Evolutionary conservation across 2,329 filamentous ascomycete genomes (phyloP).

Genomic region (Trichoderma aggressivum): DNA sequence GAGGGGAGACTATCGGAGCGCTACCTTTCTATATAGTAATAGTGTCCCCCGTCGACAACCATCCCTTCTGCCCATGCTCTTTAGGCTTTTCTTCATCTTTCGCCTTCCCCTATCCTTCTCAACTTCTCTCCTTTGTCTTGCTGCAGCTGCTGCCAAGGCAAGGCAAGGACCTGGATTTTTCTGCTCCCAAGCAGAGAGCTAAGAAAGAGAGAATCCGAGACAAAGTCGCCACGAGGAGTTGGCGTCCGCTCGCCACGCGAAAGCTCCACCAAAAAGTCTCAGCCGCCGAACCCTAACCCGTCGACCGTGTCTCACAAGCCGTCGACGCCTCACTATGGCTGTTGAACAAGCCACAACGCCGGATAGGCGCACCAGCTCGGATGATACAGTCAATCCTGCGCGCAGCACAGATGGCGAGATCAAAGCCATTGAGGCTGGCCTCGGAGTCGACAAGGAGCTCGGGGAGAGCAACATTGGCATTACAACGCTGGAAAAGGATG

Average conservation of each 20-base stretch:
- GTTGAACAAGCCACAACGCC: conserved; percentile 18
- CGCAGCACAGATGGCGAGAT: conserved; percentile 21
- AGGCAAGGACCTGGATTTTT: not conserved
- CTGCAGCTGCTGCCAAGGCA: not conserved
- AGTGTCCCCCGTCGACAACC: not conserved
- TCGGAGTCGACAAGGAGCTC: not conserved
- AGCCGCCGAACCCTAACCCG: not conserved
- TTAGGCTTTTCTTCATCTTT: not conserved
- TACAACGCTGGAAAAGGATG: conserved; percentile 18
- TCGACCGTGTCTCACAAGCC: not conserved
- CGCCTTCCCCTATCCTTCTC: not conserved
- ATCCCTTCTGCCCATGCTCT: not conserved
- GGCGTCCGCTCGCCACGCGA: conserved; percentile 3
- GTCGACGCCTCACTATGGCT: conserved; percentile 11
- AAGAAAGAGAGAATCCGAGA: not conserved
- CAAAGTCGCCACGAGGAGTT: not conserved
- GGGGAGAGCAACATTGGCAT: conserved; percentile 1
- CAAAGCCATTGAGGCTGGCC: conserved; percentile 3
- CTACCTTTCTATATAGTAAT: conserved; percentile 12
- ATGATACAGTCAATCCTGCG: conserved; percentile 29
- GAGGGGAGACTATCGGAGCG: not conserved
- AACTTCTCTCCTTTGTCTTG: not conserved
- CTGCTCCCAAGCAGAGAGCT: not conserved
- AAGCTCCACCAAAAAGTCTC: conserved; percentile 15
- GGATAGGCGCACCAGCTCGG: conserved; percentile 28